phyloP scores from a whole-genome alignment of 352 stramenopile species.

The Halophytophthora polymorphica region DNA sequence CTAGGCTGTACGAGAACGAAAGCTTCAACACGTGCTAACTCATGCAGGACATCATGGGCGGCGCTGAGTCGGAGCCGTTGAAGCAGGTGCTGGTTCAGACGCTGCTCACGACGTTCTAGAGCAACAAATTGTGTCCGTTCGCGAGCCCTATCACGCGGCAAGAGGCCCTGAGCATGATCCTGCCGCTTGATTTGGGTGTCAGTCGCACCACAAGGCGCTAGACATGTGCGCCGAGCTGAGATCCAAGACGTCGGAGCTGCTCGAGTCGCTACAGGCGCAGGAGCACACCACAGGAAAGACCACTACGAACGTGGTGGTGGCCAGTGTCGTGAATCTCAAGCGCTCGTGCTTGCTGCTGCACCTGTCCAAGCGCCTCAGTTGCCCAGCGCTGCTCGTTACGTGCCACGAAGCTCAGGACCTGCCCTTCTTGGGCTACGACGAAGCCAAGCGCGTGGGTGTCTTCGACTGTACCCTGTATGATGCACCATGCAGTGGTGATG shows the following conservation, averaged over 20 bases:
- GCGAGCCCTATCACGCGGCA: constrained; percentile 94
- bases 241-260: constrained; percentile 98
- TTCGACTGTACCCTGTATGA: constrained; percentile 99
- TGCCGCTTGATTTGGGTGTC: constrained; percentile 95
- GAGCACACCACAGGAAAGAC: constrained; percentile 75
- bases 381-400: constrained; percentile 93
- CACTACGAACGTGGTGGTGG: constrained; percentile 91
- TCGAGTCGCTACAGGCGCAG: constrained; percentile 91
- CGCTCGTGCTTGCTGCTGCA: constrained; percentile 98
- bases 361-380: constrained; percentile 96
- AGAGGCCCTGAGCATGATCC: constrained; percentile 99
- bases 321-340: constrained; percentile 97
- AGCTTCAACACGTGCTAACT: constrained; percentile 87
- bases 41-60: constrained; percentile 77
- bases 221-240: constrained; percentile 98
- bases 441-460: constrained; percentile 61
- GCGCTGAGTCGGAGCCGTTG: constrained; percentile 90
- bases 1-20: constrained; percentile 87
- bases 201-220: constrained; percentile 91
- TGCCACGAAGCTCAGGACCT: constrained; percentile 96
- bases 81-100: constrained; percentile 85
- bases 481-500: constrained; percentile 98
- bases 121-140: constrained; percentile 89
- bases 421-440: constrained; percentile 82
- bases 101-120: constrained; percentile 92